A percentile compares a stretch with the other conserved stretches of the same genome.
Conservation (phyloP, 2,329 filamentous ascomycete genomes). For the Fusarium sp. region DNA sequence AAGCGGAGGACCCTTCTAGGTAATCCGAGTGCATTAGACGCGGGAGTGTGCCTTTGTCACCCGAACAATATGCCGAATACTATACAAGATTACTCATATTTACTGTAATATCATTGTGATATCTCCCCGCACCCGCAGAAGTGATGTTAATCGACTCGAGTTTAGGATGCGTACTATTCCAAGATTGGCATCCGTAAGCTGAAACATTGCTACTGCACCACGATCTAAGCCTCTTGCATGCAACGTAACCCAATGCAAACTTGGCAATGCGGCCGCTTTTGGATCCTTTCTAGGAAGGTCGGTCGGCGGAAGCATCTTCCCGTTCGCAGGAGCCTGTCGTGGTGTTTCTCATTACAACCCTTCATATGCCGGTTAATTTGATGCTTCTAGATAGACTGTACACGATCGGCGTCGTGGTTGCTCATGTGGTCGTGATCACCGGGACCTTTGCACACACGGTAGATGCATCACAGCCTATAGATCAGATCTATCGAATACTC, state of each 20-base stretch:
- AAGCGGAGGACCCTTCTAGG: background rate
- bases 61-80: background rate
- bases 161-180: background rate
- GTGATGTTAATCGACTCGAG: background rate
- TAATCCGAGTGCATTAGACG: background rate
- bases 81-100: background rate
- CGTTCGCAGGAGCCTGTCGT: constrained; percentile 4
- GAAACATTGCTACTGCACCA: background rate
- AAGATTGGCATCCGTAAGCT: background rate
- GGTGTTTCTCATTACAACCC: constrained; percentile 13
- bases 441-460: background rate
- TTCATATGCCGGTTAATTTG: background rate
- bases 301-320: background rate
- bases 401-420: constrained; percentile 16
- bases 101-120: background rate
- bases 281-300: background rate
- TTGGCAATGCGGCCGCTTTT: background rate
- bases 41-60: background rate
- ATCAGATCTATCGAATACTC: background rate
- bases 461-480: background rate
- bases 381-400: background rate
- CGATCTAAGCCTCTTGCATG: background rate
- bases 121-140: background rate
- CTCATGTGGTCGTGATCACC: background rate
- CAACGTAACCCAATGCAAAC: background rate